Base-by-base conservation (phyloP, 768 basidiomycete species). In the Agaricus subrufescens region DNA sequence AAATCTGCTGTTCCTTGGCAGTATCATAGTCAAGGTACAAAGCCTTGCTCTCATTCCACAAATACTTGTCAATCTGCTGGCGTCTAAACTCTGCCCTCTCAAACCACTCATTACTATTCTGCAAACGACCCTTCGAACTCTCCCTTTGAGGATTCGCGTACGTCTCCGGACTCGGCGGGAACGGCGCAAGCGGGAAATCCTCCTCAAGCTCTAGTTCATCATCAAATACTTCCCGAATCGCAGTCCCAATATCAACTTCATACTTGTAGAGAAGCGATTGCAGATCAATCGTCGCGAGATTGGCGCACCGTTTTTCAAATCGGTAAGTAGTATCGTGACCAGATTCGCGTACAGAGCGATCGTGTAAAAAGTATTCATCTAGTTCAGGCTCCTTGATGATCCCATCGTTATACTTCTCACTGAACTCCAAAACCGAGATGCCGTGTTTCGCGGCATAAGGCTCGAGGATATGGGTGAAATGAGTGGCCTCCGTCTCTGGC, bases 21-120 rank as follows among this genome's bases (percentile, higher is more conserved):
- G 91, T 95, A 68, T 99, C 96, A 64, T 95, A 98, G 69, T 99
- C 96, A 66, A 92, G 95, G 78, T 96, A 98, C 63, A 98, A 76
- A 61, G 81, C 84, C 78, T 94, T 89, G 68, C 85, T 91, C 70
- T 97, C 94, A 67, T 98, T 95, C 97, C 97, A 99, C 62, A 94
- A 83, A 73, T 98, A 87, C 71, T 87, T 84, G 76, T 98, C 94
- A 66, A 98, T 98, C 69, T 85, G 82, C 50, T 84, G 76, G 73
- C 85, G 84, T 62, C 96, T 82, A 65, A 82, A 86, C 53, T 89
- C 87, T 0, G 96, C 94, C 44, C 96, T 83, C 55, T 84, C 83
- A 67, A 95, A 94, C 97, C 96, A 99, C 69, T 96, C 93, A 27
- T 86, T 84, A 62, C 90, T 91, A 43, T 71, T 82, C 72, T 95